Base-by-base conservation (phyloP, 805 yeast species). In the Candida odintsovae region DNA sequence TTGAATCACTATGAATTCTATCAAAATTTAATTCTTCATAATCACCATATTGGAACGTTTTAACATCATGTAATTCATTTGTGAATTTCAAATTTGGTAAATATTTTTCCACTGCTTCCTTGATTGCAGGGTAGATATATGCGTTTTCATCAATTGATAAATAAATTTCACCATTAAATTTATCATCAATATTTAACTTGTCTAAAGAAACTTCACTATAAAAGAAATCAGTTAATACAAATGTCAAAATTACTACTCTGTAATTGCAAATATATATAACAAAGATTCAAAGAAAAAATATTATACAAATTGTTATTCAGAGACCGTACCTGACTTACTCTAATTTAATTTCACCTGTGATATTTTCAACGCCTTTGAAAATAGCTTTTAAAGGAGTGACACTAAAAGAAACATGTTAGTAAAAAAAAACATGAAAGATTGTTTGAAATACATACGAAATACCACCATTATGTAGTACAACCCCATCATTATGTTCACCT, bases 1-100 rank as follows among this genome's bases (percentile, higher is more conserved):
- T 45, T 0, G 75, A 69, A 21, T 69, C 62, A 18, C 64, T 46
- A 56, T 70, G 68, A 29, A 83, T 56, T 49, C 75, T 63, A 55
- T 90, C 97, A 58, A 90, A 77, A 58, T 90, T 86, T 20, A 90
- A 66, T 41, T 86, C 89, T 61, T 92, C 99, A 63, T 92, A 92
- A 45, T 92, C 98, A 18, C 89, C 90, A 62, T 80, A 90, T 49
- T 89, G 96, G 56, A 87, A 81, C 0, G 79, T 64, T 50, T 72
- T 77, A 0, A 49, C 50, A 2, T 50, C 50, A 13, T 47, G 28
- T 5, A 37, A 23, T 2, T 31, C 19, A 4, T 42, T 39, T 0
- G 48, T 41, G 3, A 75, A 55, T 4, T 26, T 12, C 12, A 71
- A 53, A 1, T 59, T 53, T 16, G 77, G 73, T 10, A 70, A 38